Base-by-base conservation (phyloP, 2,329 filamentous ascomycete species). In the Bertia moriformis region DNA sequence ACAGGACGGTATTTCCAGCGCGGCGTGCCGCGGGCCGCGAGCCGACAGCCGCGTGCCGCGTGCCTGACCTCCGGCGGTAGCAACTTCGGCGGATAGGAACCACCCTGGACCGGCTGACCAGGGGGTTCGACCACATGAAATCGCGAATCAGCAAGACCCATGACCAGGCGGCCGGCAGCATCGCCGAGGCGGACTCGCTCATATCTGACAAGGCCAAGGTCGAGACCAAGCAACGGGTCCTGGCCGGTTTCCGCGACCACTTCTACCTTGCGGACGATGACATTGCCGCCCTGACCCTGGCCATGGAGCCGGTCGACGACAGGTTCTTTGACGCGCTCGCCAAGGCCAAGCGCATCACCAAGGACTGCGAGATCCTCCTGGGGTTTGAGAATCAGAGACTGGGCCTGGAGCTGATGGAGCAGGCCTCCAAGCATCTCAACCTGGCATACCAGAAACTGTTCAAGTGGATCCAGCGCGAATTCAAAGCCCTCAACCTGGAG, bases 361-460 rank as follows among this genome's bases (percentile, higher is more conserved):
- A 78, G 45, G 89, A 96, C 51, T 93, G 87, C 49, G 83, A 95
- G 53, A 68, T 93, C 20, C 64, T 98, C 4, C 73, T 98, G 1
- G 89, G 88, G 2, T 84, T 87, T 19, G 88, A 95, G 55, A 85
- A 87, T 49, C 88, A 96, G 58, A 78, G 79, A 5, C 63, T 95
- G 0, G 91, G 89, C 0, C 65, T 93, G 3, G 88, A 96, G 49
- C 73, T 96, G 38, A 88, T 96, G 69, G 89, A 95, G 45, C 77
- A 89, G 55, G 89, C 80, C 40, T 88, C 87, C 0, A 86, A 85
- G 42, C 77, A 85, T 44, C 69, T 98, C 38, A 91, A 94, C 51
- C 70, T 79, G 14, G 89, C 85, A 4, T 98, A 91, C 49, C 89
- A 98, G 54, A 98, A 95, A 54, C 70, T 98, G 2, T 95, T 93